Conservation (phyloP, 768 basidiomycete genomes). For the Phylloporus sp. region DNA sequence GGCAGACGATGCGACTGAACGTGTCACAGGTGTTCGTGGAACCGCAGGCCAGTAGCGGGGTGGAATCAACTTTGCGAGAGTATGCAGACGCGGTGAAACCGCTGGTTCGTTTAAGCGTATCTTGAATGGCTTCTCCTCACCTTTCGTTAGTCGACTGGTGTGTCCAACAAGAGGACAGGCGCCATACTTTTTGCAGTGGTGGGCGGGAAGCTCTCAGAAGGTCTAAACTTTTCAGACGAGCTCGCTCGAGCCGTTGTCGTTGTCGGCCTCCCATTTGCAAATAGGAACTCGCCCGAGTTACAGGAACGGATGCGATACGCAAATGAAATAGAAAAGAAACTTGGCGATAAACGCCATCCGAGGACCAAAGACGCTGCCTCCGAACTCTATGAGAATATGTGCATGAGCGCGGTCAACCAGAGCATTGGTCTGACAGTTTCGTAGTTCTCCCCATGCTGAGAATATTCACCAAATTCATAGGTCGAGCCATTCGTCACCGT, state of each 20-base stretch:
- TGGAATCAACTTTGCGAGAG: constrained; percentile 69
- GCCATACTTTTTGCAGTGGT: constrained; percentile 91
- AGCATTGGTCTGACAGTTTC: constrained; percentile 67
- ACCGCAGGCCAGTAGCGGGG: constrained; percentile 64
- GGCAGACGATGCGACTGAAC: neutral
- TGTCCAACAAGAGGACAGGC: constrained; percentile 41
- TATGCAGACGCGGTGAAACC: constrained; percentile 52
- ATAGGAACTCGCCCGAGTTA: constrained; percentile 85
- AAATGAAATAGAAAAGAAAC: constrained; percentile 49
- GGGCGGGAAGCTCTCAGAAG: constrained; percentile 96
- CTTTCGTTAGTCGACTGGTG: constrained; percentile 14
- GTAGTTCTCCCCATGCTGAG: neutral
- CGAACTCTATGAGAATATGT: constrained; percentile 87
- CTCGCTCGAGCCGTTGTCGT: constrained; percentile 83
- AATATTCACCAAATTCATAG: constrained; percentile 36
- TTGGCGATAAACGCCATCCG: constrained; percentile 28
- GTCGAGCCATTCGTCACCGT: constrained; percentile 88
- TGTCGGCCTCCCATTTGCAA: constrained; percentile 90
- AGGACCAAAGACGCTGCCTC: constrained; percentile 63
- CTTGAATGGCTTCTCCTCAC: constrained; percentile 1
- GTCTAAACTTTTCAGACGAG: constrained; percentile 70
- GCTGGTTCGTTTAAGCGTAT: constrained; percentile 14
- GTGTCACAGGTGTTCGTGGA: constrained; percentile 79
- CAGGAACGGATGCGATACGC: constrained; percentile 90
- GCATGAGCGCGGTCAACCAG: constrained; percentile 94